phyloP scores from a whole-genome alignment of 1,139 yeast genomes.

The Kodamaea suecica region DNA sequence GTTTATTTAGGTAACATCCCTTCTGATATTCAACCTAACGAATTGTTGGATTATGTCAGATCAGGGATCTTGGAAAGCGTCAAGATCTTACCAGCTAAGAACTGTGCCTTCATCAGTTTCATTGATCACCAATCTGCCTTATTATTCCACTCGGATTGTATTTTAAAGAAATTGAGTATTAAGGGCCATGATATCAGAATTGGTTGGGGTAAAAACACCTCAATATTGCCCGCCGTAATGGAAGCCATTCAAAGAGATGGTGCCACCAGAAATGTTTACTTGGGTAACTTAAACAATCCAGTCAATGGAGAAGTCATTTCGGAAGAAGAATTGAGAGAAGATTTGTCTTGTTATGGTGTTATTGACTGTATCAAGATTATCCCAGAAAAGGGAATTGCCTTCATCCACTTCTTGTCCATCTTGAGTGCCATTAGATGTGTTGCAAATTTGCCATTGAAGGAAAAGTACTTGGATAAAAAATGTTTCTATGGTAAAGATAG shows the following conservation, averaged over 20 bases:
- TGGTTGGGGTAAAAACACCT: conserved; percentile 67
- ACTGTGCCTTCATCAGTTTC: conserved; percentile 62
- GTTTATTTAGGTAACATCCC: conserved; percentile 92
- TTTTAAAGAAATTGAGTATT: conserved; percentile 53
- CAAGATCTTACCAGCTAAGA: conserved; percentile 52
- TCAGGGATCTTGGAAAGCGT: conserved; percentile 86
- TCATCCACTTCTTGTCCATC: conserved; percentile 57
- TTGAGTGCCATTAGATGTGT: conserved; percentile 59
- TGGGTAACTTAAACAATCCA: conserved; percentile 65
- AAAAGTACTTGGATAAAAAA: conserved; percentile 53
- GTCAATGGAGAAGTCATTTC: conserved; percentile 47
- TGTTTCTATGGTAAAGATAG: conserved; percentile 63
- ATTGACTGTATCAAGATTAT: conserved; percentile 58
- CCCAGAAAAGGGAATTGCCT: conserved; percentile 59
- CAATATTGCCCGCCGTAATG: conserved; percentile 65
- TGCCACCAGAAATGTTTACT: conserved; percentile 87
- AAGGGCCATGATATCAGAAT: conserved; percentile 58
- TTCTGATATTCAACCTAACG: conserved; percentile 73
- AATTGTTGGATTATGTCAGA: conserved; percentile 82
- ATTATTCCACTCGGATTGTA: conserved; percentile 60
- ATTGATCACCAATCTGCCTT: conserved; percentile 60
- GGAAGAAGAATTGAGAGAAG: conserved; percentile 53
- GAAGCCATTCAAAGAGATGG: conserved; percentile 79
- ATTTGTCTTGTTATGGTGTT: conserved; percentile 50
- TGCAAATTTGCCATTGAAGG: conserved; percentile 52